Base-by-base conservation (phyloP, 2,329 filamentous ascomycete genomes). In the Trichoderma sp. region DNA sequence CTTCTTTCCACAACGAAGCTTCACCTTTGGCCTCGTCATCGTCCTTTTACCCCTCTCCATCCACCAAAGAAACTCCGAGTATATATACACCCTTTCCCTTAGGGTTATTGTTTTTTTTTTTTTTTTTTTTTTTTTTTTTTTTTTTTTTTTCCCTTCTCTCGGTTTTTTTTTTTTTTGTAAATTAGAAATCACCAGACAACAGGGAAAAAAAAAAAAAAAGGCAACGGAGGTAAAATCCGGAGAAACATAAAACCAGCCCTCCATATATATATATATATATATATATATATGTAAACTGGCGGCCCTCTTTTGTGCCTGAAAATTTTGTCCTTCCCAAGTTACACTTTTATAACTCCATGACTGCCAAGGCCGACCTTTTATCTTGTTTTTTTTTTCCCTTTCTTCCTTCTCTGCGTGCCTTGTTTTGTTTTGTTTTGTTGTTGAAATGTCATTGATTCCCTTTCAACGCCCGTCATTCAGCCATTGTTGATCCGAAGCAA, bases 401-500 rank as follows among this genome's bases (percentile, higher is more conserved):
- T 50, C 12, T 56, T 27, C 34, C 25, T 45, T 27, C n/a, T 19
- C 12, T 67, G 52, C 39, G 3, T 10, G 39, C 39, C 52, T n/a
- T 54, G 17, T 34, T 50, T 34, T 19, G 17, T 34, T 54, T 34
- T 32, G 52, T 34, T 29, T n/a, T 32, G 27, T 34, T 19, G 32
- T 54, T 19, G 52, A 54, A n/a, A 54, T 19, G 4, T 15, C 13
- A 27, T 25, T 29, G 45, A 42, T 27, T 45, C 52, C 61, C 37
- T 50, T 22, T 34, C 52, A 68, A 64, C 60, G 53, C 60, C 60
- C 66, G 13, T 42, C 56, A 52, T 54, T 54, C 42, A 63, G 66
- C 59, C 2, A 0, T 22, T 60, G 74, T 72, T 68, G 61, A 71
- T 67, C 67, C 65, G 60, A 54, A 66, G 68, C 66, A 72, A 70